Evolutionary conservation across 2,329 filamentous ascomycete species (phyloP), one percentile per base, ranked within the genome.

Genomic region (Trichophyton simii): DNA sequence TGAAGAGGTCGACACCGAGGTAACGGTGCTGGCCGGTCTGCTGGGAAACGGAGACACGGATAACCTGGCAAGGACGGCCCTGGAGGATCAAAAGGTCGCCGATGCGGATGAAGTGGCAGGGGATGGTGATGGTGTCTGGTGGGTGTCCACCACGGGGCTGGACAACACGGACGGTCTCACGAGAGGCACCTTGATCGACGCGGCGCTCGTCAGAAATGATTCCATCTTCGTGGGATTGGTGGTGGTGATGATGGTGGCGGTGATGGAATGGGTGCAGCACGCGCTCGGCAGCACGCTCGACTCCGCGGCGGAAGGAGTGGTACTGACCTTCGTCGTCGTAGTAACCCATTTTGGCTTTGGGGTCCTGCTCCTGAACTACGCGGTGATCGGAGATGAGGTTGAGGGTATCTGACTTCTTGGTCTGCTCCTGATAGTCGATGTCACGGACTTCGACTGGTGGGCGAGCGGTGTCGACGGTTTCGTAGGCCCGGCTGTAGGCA

Each of bases 11-110:
- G 69, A 99, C 94, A 85, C 94, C 94, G 66, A 99, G 89, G 85
- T 97, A 99, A 76, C 94, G 89, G 87, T 99, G 92, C 85, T 99
- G 94, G 77, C 94, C 94, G 65, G 94, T 99, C 82, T 95, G 92
- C 69, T 89, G 84, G 62, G 92, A 97, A 79, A 91, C 96, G 69
- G 91, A 96, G 87, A 99, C 96, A 77, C 92, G 92, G 83, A 99
- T 99, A 78, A 99, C 92, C 85, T 99, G 94, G 88, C 91, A 97
- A 73, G 94, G 91, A 71, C 94, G 92, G 77, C 92, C 92, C 84
- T 99, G 94, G 69, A 99, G 90, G 82, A 97, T 95, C 79, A 99
- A 80, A 80, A 99, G 89, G 79, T 99, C 94, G 78, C 94, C 94
- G 72, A 97, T 89, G 81, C 94, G 94, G 81, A 99, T 92, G 84